These are phyloP conservation scores for Epithemia pelagica DNA, from an alignment of 108 stramenopile species.

Conservation along the genomic window DNA sequence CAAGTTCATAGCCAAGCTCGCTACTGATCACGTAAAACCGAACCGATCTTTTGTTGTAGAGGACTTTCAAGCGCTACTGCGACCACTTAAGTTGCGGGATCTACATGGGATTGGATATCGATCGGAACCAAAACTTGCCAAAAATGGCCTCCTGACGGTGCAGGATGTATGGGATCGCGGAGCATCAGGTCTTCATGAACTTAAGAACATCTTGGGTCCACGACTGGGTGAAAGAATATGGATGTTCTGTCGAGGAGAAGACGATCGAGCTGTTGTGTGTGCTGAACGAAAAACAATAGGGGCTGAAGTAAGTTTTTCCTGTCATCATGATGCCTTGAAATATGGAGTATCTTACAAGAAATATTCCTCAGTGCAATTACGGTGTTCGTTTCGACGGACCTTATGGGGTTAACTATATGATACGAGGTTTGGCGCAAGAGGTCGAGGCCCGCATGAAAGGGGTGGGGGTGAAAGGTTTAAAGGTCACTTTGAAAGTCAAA, in stretches of 20 bases:
- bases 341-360: constrained; percentile 1
- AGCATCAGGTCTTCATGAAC: constrained; percentile 34
- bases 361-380: too few species aligned
- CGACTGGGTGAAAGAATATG: constrained; percentile 68
- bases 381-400: constrained; percentile 87
- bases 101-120: constrained; percentile 85
- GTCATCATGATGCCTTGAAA: neutral
- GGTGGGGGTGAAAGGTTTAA: constrained; percentile 51
- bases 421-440: constrained; percentile 74
- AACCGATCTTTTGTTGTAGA: constrained; percentile 67
- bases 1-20: constrained; percentile 87
- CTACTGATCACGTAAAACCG: constrained; percentile 86
- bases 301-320: constrained; percentile 54
- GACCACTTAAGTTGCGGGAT: constrained; percentile 60
- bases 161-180: constrained; percentile 81
- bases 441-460: constrained; percentile 65
- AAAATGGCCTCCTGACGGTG: constrained; percentile 46
- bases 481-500: constrained; percentile 84
- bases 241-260: constrained; percentile 65
- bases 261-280: constrained; percentile 74
- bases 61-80: constrained; percentile 51
- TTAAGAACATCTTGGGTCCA: constrained; percentile 59
- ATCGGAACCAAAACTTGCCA: constrained; percentile 52
- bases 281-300: constrained; percentile 82
- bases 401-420: constrained; percentile 73